Evolutionary conservation across 225 moss, liverwort and hornwort genomes (phyloP).

Genomic region (Bryum argenteum): DNA sequence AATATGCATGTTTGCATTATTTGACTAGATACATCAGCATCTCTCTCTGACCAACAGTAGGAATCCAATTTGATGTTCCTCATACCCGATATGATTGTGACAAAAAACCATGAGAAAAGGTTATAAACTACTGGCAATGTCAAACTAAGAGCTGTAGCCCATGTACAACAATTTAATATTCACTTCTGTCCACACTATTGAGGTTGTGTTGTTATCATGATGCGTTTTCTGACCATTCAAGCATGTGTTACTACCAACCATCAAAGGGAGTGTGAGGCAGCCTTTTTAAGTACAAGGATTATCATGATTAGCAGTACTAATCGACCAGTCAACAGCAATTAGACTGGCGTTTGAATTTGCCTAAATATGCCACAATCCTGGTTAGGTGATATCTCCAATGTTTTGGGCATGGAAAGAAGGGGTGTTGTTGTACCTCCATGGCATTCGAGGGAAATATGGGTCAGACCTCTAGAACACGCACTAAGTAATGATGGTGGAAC

Average conservation of each 20-base stretch:
- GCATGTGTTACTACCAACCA: conserved; percentile 41
- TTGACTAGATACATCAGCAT: background rate
- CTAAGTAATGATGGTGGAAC: background rate
- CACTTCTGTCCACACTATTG: conserved; percentile 9
- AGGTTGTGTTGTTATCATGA: conserved; percentile 33
- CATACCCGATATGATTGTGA: background rate
- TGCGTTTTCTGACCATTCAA: conserved; percentile 15
- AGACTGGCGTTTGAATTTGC: conserved; percentile 7
- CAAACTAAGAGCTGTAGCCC: background rate
- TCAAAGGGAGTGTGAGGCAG: background rate
- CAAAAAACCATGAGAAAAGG: too few relatives aligned
- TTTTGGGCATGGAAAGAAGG: background rate
- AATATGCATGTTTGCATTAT: background rate
- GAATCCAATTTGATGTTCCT: background rate
- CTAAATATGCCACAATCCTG: background rate
- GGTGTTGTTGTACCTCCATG: background rate
- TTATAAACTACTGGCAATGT: too few relatives aligned
- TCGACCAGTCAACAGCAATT: conserved; percentile 29
- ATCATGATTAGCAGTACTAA: conserved; percentile 3
- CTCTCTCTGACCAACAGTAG: background rate
- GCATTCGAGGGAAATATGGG: background rate
- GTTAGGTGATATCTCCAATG: conserved; percentile 26
- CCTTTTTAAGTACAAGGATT: background rate
- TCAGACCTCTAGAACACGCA: background rate
- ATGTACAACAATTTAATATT: background rate